phyloP scores from a whole-genome alignment of 179 eudicot species.

The Nepenthes alata region DNA sequence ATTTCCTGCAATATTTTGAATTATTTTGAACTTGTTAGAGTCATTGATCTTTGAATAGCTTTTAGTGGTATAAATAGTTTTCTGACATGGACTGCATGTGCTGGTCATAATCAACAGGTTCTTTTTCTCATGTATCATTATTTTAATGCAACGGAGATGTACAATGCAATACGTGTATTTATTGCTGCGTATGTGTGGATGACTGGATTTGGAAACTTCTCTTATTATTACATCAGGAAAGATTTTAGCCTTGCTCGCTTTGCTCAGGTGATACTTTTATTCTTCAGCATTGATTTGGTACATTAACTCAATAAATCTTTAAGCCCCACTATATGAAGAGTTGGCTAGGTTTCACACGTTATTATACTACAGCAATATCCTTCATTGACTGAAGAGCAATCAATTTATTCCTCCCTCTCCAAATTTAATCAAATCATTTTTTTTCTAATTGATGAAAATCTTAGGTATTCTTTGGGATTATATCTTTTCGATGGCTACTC shows the following conservation, averaged over 20 bases:
- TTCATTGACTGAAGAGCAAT: no score
- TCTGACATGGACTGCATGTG: neutral
- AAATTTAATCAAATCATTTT: no score
- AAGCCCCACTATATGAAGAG: no score
- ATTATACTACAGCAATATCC: no score
- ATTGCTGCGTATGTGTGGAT: slow-evolving; percentile 99
- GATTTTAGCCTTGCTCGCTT: slow-evolving; percentile 90
- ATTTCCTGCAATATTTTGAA: no score
- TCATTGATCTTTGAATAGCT: no score
- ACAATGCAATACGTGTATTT: slow-evolving; percentile 92
- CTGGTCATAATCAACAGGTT: slow-evolving; percentile 39
- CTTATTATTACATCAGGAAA: slow-evolving; percentile 88
- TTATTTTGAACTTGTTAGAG: no score
- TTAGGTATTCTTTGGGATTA: neutral
- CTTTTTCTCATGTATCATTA: slow-evolving; percentile 93
- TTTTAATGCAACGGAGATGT: slow-evolving; percentile 92
- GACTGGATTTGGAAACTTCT: slow-evolving; percentile 99
- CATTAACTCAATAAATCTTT: no score
- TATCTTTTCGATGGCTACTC: neutral
- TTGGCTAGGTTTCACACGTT: no score
- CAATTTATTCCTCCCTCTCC: no score
- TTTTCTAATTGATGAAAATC: no score
- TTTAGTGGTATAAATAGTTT: no score
- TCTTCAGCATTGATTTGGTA: neutral
- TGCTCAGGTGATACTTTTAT: slow-evolving; percentile 52